phyloP scores from a whole-genome alignment of 768 basidiomycete species.

The Collybia mongolica region DNA sequence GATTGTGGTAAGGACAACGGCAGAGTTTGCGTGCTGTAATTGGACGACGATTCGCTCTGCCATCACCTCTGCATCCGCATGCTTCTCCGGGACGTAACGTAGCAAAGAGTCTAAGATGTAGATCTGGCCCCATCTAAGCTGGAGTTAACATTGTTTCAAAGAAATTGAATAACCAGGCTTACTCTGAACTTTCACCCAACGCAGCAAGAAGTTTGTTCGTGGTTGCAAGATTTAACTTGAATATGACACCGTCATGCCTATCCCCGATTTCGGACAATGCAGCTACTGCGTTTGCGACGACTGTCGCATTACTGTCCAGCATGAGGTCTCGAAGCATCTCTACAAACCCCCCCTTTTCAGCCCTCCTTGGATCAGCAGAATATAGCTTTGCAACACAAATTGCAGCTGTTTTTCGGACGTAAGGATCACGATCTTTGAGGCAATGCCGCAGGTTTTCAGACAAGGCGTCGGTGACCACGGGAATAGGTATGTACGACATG shows the following conservation, averaged over 20 bases:
- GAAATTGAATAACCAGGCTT: slow-evolving; percentile 29
- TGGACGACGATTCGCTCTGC: slow-evolving; percentile 95
- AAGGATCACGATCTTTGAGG: slow-evolving; percentile 92
- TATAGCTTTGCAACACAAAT: slow-evolving; percentile 98
- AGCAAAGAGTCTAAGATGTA: slow-evolving; percentile 95
- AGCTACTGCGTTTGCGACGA: slow-evolving; percentile 96
- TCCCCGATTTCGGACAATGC: slow-evolving; percentile 97
- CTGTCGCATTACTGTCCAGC: slow-evolving; percentile 92
- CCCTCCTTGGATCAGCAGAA: slow-evolving; percentile 79
- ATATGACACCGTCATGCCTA: slow-evolving; percentile 89
- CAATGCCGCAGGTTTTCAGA: slow-evolving; percentile 90
- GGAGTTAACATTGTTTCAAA: not conserved
- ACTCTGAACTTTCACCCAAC: slow-evolving; percentile 97
- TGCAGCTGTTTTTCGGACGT: slow-evolving; percentile 97
- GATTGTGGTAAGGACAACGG: slow-evolving; percentile 98
- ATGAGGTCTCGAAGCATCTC: slow-evolving; percentile 89
- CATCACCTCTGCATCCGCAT: slow-evolving; percentile 88
- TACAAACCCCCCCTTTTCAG: slow-evolving; percentile 90
- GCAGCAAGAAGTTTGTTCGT: slow-evolving; percentile 91
- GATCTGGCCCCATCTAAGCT: slow-evolving; percentile 91
- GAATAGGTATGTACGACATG: slow-evolving; percentile 98
- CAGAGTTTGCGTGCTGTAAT: slow-evolving; percentile 97
- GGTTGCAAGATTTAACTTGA: slow-evolving; percentile 83
- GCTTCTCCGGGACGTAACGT: slow-evolving; percentile 88
- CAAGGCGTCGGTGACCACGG: slow-evolving; percentile 81